Conservation (phyloP, 2,329 filamentous ascomycete genomes). For the Mycosphaerella arachidis region DNA sequence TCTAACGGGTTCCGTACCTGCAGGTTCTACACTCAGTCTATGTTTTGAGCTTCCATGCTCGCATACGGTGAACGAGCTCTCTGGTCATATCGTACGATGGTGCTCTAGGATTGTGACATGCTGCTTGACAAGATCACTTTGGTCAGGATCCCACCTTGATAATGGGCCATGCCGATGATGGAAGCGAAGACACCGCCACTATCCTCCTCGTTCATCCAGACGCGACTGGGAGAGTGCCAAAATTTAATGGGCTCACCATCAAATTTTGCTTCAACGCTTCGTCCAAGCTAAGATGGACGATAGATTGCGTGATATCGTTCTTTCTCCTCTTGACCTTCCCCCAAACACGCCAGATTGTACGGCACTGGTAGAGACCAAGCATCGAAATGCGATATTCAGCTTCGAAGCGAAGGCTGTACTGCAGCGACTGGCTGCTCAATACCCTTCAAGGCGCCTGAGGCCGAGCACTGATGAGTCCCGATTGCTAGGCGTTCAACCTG, state of each 20-base stretch:
- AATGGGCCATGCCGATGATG: not conserved
- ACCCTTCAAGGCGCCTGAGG: not conserved
- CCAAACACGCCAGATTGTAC: not conserved
- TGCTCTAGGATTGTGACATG: not conserved
- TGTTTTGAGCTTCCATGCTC: conserved; percentile 6
- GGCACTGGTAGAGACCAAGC: not conserved
- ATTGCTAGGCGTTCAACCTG: not conserved
- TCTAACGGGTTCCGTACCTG: not conserved
- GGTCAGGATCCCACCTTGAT: not conserved
- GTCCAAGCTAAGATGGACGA: too few species aligned
- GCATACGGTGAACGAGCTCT: not conserved
- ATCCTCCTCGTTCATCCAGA: not conserved
- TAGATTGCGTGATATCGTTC: too few species aligned
- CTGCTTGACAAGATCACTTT: not conserved
- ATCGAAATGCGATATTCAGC: not conserved
- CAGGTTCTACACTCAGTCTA: conserved; percentile 6
- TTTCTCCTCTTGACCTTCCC: not conserved
- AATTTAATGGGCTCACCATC: not conserved
- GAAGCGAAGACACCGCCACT: not conserved
- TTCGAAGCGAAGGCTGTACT: not conserved
- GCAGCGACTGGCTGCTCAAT: not conserved
- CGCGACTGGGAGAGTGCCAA: not conserved
- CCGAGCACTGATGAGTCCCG: not conserved
- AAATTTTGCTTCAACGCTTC: not conserved
- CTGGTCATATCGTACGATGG: not conserved